Evolutionary conservation across 1,284 basidiomycete genomes (phyloP).

Genomic region (Sanghuangporus weigelae): DNA sequence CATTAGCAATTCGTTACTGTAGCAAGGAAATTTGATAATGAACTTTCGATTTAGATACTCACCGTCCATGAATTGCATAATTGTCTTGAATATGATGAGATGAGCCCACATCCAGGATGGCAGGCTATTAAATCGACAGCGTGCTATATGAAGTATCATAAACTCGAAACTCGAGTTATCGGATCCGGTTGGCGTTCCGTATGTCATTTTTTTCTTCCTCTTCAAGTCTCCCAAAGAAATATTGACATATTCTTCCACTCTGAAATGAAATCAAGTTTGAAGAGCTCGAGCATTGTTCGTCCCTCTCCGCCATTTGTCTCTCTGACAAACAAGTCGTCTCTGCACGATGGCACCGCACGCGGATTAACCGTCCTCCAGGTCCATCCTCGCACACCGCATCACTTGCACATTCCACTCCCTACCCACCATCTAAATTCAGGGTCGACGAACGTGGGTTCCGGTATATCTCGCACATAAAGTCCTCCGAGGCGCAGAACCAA

Average conservation of each 20-base stretch:
- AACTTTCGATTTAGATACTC: slow-evolving; percentile 30
- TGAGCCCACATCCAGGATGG: slow-evolving; percentile 36
- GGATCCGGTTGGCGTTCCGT: slow-evolving; percentile 30
- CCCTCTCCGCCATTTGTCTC: neutral
- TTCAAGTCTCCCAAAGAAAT: neutral
- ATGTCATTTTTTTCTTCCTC: slow-evolving; percentile 5
- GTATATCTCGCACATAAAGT: slow-evolving; percentile 27
- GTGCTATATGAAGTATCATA: slow-evolving; percentile 39
- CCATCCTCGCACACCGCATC: neutral
- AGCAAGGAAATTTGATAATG: neutral
- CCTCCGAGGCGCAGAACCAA: slow-evolving; percentile 24
- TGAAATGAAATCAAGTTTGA: neutral
- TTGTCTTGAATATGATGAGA: slow-evolving; percentile 20
- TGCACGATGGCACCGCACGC: slow-evolving; percentile 2
- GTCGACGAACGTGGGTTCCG: slow-evolving; percentile 10
- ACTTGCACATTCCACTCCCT: neutral
- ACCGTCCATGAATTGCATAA: slow-evolving; percentile 35
- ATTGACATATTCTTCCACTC: neutral
- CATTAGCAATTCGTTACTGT: neutral
- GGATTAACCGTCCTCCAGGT: slow-evolving; percentile 7
- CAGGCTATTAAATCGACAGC: slow-evolving; percentile 44
- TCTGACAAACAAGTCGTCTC: slow-evolving; percentile 1
- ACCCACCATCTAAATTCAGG: slow-evolving; percentile 21
- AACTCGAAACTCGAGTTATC: slow-evolving; percentile 38
- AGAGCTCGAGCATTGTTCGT: slow-evolving; percentile 8